Evolutionary conservation across 129 eudicot species (phyloP).

Genomic region (Flaveria sonorensis): DNA sequence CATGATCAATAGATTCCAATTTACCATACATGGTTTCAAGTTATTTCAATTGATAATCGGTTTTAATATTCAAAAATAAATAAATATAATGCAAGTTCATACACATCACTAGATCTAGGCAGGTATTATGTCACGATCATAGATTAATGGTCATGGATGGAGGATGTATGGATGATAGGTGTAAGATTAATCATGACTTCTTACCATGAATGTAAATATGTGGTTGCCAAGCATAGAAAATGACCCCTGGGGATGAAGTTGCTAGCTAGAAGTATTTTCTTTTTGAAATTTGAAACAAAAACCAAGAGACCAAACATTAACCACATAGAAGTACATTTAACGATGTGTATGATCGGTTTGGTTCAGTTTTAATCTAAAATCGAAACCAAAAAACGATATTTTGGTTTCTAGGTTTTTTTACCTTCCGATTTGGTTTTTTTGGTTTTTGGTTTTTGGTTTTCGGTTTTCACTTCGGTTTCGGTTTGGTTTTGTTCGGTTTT

Average conservation of each 20-base stretch:
- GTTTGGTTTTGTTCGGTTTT: too few relatives aligned
- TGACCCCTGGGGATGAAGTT: slow-evolving; percentile 20
- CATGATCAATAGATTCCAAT: not conserved
- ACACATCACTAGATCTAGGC: not conserved
- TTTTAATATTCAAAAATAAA: not conserved
- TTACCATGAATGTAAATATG: slow-evolving; percentile 29
- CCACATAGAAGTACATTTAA: too few relatives aligned
- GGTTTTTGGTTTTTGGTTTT: too few relatives aligned
- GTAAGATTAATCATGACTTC: slow-evolving; percentile 14
- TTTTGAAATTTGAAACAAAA: not conserved
- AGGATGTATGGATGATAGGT: slow-evolving; percentile 21
- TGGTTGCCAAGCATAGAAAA: slow-evolving; percentile 28
- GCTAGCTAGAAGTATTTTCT: slow-evolving; percentile 17
- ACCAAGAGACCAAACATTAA: not conserved
- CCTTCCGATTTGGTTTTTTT: too few relatives aligned
- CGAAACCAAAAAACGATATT: too few relatives aligned
- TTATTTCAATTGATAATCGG: not conserved
- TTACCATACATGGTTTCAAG: too few relatives aligned
- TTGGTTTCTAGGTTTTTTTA: too few relatives aligned
- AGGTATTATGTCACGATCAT: slow-evolving; percentile 28
- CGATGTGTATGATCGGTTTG: too few relatives aligned
- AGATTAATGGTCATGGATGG: slow-evolving; percentile 38
- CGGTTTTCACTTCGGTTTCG: too few relatives aligned
- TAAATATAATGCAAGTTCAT: not conserved
- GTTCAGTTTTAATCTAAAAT: too few relatives aligned